A percentile compares a stretch with the other conserved stretches of the same genome.
These are phyloP conservation scores for Termitomyces sp. DNA, from an alignment of 768 basidiomycete genomes.

Conservation along the genomic window DNA sequence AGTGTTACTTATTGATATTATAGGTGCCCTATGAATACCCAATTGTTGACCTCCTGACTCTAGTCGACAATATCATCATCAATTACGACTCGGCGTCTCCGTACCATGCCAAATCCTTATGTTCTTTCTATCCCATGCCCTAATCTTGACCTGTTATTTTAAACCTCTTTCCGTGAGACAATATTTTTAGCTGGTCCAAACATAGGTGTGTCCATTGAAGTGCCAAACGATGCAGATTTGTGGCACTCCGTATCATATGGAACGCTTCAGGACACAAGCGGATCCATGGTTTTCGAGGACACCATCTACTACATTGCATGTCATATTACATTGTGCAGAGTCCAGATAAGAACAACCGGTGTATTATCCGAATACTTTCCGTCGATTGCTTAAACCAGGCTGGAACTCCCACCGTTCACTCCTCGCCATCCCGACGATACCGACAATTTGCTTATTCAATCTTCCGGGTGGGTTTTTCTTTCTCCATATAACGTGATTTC, in stretches of 20 bases:
- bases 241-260: too few species aligned
- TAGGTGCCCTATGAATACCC: too few species aligned
- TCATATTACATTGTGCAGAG: neutral
- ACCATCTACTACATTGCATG: neutral
- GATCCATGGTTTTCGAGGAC: neutral
- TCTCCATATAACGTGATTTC: neutral
- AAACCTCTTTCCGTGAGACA: neutral
- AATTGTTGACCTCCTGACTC: too few species aligned
- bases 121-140: too few species aligned
- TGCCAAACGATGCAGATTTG: neutral
- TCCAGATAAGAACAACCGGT: neutral
- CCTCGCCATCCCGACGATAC: neutral
- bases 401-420: conserved; percentile 2
- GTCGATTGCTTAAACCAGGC: conserved; percentile 2
- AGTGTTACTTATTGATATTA: too few species aligned
- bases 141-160: neutral
- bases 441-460: neutral
- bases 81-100: too few species aligned
- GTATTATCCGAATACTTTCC: conserved; percentile 11
- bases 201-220: neutral
- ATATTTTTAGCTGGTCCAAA: neutral
- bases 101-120: too few species aligned
- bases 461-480: neutral
- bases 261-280: too few species aligned
- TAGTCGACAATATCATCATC: too few species aligned